Conservation (phyloP, 2,329 filamentous ascomycete species). For the Akanthomyces dipterigenus region DNA sequence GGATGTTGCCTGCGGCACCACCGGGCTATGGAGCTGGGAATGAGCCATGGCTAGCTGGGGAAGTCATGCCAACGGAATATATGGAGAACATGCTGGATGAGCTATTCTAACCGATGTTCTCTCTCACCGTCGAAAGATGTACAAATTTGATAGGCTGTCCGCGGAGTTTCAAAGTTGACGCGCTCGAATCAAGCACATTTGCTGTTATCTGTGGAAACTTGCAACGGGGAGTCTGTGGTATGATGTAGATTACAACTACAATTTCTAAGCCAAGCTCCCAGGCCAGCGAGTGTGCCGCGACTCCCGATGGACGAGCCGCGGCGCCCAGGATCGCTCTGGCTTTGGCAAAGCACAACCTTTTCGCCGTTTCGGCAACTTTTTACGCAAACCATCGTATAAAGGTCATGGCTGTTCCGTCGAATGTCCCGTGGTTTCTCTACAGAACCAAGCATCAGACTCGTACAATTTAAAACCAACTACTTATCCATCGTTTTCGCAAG, state of each 20-base stretch:
- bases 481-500: background rate
- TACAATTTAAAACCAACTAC: background rate
- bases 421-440: background rate
- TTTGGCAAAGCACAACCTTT: background rate
- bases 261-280: background rate
- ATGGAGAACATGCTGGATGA: constrained; percentile 7
- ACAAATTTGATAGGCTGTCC: background rate
- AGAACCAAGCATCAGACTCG: no score
- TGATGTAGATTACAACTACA: background rate
- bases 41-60: background rate
- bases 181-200: no score
- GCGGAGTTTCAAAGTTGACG: no score
- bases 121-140: background rate
- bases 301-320: background rate
- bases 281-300: background rate
- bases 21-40: background rate
- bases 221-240: background rate
- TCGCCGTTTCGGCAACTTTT: background rate
- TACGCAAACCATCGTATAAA: background rate
- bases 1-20: background rate
- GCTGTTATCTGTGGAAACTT: no score
- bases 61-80: constrained; percentile 1
- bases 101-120: background rate
- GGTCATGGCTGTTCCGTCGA: background rate
- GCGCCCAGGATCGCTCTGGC: background rate